Evolutionary conservation across 306 rosid species (phyloP), one percentile per base, ranked within the genome.

Genomic region (Pyrus bretschneideri): DNA sequence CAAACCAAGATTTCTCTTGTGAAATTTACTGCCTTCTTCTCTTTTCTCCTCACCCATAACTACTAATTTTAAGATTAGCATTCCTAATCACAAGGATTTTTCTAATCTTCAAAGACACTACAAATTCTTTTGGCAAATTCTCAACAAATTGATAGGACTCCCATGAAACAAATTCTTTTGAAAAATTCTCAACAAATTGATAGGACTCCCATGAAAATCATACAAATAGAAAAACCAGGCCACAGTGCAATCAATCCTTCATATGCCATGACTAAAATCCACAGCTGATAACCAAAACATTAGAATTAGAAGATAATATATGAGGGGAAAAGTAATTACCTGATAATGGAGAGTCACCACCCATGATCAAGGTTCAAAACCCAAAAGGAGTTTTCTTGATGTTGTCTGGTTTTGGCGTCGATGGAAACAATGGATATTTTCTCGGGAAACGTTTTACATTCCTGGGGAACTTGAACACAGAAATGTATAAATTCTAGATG

Each of bases 301-400:
- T 0, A 58, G 55, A 71, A 63, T 66, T 35, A 7, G 15, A 58
- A 52, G 29, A 58, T 15, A 17, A 35, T 17, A 51, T 5, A 70
- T 42, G 44, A 67, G 55, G 15, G 27, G 61, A 57, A 49, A 57
- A 57, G 10, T 70, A 61, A 72, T 33, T 23, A 80, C 69, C 45
- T 8, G 70, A 33, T 25, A 9, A 46, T 61, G 79, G 74, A 68
- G 70, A 74, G 45, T 13, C 71, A 67, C 60, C 78, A 22, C 62
- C 78, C 54, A 80, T 58, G 83, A 69, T 30, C 40, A 51, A 51
- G 55, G 2, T 51, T 51, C 55, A 60, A 60, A 69, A 60, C 51
- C 58, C 75, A 31, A 9, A 67, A 17, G 44, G 44, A 59, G 27
- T 35, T 66, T 33, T 19, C 2, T 10, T 10, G 11, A 52, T 33